phyloP scores from a whole-genome alignment of 2,329 filamentous ascomycete genomes.

The Fusarium sp. region DNA sequence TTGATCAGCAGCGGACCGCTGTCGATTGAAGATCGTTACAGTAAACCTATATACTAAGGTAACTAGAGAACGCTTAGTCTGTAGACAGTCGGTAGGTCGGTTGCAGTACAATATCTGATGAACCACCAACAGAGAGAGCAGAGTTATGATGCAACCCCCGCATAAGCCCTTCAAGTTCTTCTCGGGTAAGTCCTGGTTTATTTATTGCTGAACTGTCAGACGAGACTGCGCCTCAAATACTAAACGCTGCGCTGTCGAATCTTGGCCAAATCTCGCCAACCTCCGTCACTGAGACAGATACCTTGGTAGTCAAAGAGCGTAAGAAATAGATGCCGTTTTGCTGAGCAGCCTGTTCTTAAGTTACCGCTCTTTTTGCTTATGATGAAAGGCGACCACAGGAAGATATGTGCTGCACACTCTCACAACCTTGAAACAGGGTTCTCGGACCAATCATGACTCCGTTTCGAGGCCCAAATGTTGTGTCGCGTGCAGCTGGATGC shows the following conservation, averaged over 20 bases:
- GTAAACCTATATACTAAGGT: not conserved
- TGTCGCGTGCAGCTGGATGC: conserved; percentile 38
- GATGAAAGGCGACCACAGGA: conserved; percentile 2
- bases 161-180: conserved; percentile 3
- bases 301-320: not conserved
- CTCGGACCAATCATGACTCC: conserved; percentile 25
- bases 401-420: conserved; percentile 15
- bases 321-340: too few relatives aligned
- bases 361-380: conserved; percentile 2
- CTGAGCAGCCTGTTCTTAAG: not conserved
- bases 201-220: not conserved
- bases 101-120: not conserved
- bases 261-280: not conserved
- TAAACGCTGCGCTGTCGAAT: not conserved
- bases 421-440: not conserved
- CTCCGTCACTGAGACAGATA: not conserved
- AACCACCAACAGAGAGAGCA: not conserved
- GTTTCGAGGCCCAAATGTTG: conserved; percentile 10
- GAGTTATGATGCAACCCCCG: conserved; percentile 6
- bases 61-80: not conserved
- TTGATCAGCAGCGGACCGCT: conserved; percentile 33
- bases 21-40: conserved; percentile 22
- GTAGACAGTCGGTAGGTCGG: not conserved
- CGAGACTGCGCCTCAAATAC: not conserved
- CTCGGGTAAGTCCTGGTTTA: not conserved